Conservation (phyloP, 2,329 filamentous ascomycete species). For the Apiospora marii region DNA sequence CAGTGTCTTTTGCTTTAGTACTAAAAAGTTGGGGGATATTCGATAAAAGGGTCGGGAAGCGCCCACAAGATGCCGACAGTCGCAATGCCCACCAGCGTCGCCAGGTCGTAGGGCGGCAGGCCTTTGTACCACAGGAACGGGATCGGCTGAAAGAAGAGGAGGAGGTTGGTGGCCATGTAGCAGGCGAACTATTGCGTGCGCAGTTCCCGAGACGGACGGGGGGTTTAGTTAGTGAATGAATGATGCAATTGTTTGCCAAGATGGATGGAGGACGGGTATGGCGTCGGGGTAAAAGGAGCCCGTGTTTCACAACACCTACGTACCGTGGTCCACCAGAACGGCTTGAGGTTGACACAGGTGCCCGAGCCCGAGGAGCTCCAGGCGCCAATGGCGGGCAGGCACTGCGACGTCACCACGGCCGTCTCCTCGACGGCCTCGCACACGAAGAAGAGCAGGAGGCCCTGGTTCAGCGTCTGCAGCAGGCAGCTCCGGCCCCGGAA, state of each 20-base stretch:
- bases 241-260: too few species aligned
- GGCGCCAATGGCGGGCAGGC: slow-evolving; percentile 38
- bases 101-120: not conserved
- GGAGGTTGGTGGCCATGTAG: slow-evolving; percentile 33
- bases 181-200: slow-evolving; percentile 33
- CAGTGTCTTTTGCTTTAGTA: not conserved
- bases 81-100: not conserved
- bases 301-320: slow-evolving; percentile 28
- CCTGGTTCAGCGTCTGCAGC: slow-evolving; percentile 39
- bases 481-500: slow-evolving; percentile 34
- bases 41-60: not conserved
- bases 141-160: not conserved
- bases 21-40: too few species aligned
- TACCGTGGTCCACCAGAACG: slow-evolving; percentile 45
- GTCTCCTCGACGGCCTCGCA: slow-evolving; percentile 43
- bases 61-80: not conserved
- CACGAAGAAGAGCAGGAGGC: slow-evolving; percentile 38
- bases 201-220: too few species aligned
- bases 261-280: too few species aligned
- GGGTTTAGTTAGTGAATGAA: too few species aligned
- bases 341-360: slow-evolving; percentile 38
- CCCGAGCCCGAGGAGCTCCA: slow-evolving; percentile 36
- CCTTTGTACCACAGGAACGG: slow-evolving; percentile 7
- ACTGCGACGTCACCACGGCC: slow-evolving; percentile 40
- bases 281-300: not conserved